Percentiles rank a stretch among this genome's conserved stretches.
Conservation (phyloP, 164 flowering plant species). For the Vitis rupestris region DNA sequence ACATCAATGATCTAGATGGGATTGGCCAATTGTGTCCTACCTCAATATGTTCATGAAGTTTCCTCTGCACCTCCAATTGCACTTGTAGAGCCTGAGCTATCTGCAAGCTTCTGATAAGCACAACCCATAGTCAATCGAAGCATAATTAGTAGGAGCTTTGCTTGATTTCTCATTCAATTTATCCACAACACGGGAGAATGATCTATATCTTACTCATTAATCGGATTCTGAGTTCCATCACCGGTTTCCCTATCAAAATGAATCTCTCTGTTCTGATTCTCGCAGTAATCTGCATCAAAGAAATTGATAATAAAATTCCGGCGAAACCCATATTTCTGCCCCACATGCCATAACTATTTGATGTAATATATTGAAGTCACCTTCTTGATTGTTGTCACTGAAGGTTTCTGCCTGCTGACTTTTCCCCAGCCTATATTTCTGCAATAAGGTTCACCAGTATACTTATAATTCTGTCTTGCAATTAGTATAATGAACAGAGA, state of each 20-base stretch:
- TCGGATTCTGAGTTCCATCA: slow-evolving; percentile 32
- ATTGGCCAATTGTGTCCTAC: slow-evolving; percentile 27
- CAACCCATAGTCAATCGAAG: slow-evolving; percentile 22
- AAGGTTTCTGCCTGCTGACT: slow-evolving; percentile 48
- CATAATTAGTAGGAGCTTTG: neutral
- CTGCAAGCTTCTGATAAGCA: slow-evolving; percentile 52
- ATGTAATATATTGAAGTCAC: slow-evolving; percentile 24
- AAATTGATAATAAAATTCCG: slow-evolving; percentile 1
- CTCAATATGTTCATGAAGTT: slow-evolving; percentile 91
- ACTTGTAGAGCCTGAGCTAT: slow-evolving; percentile 68
- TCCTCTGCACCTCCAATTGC: slow-evolving; percentile 91
- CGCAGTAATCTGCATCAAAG: slow-evolving; percentile 37
- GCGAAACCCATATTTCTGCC: neutral
- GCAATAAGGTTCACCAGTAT: slow-evolving; percentile 25
- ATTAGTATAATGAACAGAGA: neutral
- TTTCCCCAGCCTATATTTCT: slow-evolving; percentile 91
- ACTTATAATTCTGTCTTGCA: neutral
- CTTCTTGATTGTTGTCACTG: slow-evolving; percentile 51
- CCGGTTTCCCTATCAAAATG: slow-evolving; percentile 23
- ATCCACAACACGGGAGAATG: slow-evolving; percentile 1
- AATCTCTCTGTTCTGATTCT: slow-evolving; percentile 28
- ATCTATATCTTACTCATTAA: slow-evolving; percentile 50
- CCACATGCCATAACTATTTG: neutral
- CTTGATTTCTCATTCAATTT: slow-evolving; percentile 4
- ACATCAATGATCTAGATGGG: neutral